phyloP scores from a whole-genome alignment of 2,329 filamentous ascomycete genomes.

The Clarireedia sp. region DNA sequence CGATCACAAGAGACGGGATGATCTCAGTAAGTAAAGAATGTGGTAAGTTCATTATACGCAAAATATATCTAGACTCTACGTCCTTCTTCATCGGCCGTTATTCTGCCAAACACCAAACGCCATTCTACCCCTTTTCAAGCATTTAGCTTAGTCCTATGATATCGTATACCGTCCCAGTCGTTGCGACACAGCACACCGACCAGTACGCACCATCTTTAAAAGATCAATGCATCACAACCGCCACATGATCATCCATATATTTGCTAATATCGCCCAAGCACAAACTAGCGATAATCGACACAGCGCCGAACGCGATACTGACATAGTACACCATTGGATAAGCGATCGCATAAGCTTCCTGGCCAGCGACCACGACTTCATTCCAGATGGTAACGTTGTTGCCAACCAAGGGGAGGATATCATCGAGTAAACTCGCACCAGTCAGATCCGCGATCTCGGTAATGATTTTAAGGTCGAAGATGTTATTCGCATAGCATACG shows the following conservation, averaged over 20 bases:
- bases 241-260: conserved; percentile 52
- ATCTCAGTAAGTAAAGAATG: too few relatives aligned
- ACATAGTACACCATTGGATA: conserved; percentile 56
- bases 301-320: conserved; percentile 52
- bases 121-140: not conserved
- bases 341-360: conserved; percentile 47
- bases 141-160: not conserved
- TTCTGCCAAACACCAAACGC: not conserved
- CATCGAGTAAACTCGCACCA: conserved; percentile 41
- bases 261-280: conserved; percentile 51
- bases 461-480: conserved; percentile 35
- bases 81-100: too few relatives aligned
- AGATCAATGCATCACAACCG: conserved; percentile 30
- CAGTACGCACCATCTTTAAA: too few relatives aligned
- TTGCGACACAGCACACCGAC: not conserved
- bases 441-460: conserved; percentile 45
- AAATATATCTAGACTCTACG: too few relatives aligned
- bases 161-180: not conserved
- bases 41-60: too few relatives aligned
- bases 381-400: conserved; percentile 42
- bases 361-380: conserved; percentile 46
- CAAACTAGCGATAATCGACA: conserved; percentile 48
- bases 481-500: conserved; percentile 16
- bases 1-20: too few relatives aligned
- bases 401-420: conserved; percentile 46